Evolutionary conservation across 2,329 filamentous ascomycete genomes (phyloP).

Genomic region (Pyrenophora teres): DNA sequence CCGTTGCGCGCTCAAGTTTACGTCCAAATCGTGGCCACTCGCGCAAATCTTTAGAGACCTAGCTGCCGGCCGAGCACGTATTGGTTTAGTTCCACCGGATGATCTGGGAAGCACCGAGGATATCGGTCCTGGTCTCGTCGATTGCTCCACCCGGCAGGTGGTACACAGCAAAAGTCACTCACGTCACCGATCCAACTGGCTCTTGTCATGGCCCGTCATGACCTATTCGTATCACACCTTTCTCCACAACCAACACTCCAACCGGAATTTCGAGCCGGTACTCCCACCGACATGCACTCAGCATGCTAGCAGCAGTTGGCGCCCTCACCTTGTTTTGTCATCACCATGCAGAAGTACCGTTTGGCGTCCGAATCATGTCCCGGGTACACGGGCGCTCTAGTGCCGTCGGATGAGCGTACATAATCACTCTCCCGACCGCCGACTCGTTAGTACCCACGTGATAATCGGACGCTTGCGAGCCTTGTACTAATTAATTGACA

Average conservation of each 20-base stretch:
- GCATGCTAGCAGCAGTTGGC: background rate
- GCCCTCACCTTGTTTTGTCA: background rate
- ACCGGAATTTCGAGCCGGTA: conserved; percentile 8
- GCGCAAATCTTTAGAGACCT: conserved; percentile 1
- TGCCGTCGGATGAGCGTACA: no score
- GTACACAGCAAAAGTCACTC: conserved; percentile 12
- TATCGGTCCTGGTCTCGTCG: conserved; percentile 4
- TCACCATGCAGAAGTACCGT: background rate
- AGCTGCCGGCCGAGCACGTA: background rate
- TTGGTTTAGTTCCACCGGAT: conserved; percentile 7
- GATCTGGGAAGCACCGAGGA: conserved; percentile 8
- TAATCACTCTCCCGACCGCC: no score
- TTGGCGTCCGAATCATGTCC: no score
- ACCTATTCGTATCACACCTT: conserved; percentile 3
- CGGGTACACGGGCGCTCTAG: no score
- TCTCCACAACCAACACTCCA: conserved; percentile 6
- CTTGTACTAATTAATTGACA: no score
- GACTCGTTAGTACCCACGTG: background rate
- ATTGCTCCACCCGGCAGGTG: conserved; percentile 11
- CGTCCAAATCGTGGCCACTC: conserved; percentile 11
- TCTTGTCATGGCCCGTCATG: conserved; percentile 1
- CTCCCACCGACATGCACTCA: background rate
- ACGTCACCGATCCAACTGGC: conserved; percentile 14
- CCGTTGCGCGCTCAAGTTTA: conserved; percentile 4
- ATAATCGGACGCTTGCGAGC: background rate